These are phyloP conservation scores for Fonsecaea pedrosoi DNA, from an alignment of 2,329 filamentous ascomycete species.

Conservation along the genomic window DNA sequence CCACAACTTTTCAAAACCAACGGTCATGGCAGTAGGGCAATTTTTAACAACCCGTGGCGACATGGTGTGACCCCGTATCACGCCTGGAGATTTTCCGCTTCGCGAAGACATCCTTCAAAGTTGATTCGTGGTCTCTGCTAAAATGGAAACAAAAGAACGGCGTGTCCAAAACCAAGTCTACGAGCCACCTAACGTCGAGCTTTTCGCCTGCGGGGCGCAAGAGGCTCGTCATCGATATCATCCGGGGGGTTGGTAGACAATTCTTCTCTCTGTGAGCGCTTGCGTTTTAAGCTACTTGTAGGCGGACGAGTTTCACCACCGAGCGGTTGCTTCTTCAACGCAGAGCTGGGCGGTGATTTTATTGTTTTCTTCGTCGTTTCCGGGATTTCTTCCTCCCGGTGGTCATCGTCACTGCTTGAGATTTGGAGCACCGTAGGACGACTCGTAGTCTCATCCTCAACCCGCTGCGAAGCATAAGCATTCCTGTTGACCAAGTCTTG, in stretches of 20 bases:
- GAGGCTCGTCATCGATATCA: conserved; percentile 53
- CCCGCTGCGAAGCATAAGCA: neutral
- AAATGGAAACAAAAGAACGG: neutral
- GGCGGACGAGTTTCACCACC: neutral
- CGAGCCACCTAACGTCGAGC: neutral
- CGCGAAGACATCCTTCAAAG: neutral
- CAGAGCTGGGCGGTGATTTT: neutral
- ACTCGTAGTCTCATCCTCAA: neutral
- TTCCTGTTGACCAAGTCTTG: conserved; percentile 1
- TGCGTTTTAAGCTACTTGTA: conserved; percentile 6
- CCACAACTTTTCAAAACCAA: neutral
- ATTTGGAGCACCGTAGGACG: neutral
- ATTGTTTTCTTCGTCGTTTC: neutral
- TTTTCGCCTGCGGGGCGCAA: neutral
- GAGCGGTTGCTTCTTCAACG: neutral
- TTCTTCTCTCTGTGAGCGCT: neutral
- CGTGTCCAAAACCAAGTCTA: neutral
- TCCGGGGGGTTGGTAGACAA: conserved; percentile 56
- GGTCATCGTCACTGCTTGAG: conserved; percentile 2
- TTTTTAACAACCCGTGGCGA: neutral
- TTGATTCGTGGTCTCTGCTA: neutral
- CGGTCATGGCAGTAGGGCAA: neutral
- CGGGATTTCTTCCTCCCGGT: neutral
- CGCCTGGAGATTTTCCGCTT: neutral
- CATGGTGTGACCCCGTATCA: neutral